Conservation (phyloP, 805 yeast genomes). For the Ogataea ramenticola region DNA sequence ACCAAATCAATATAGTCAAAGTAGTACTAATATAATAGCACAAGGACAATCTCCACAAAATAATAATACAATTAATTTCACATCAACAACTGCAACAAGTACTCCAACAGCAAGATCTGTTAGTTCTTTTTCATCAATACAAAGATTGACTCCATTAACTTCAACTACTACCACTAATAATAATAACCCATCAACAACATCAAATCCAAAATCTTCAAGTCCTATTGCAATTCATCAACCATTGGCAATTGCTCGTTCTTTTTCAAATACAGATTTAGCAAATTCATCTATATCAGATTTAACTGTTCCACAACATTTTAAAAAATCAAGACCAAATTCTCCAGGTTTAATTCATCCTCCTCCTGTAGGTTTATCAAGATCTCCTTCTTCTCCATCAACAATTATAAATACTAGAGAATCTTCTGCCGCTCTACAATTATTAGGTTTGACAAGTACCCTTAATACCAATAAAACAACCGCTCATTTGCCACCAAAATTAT, state of each 20-base stretch:
- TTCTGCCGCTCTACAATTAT: constrained; percentile 22
- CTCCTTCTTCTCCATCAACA: constrained; percentile 18
- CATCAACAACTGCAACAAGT: constrained; percentile 9
- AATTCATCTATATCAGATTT: constrained; percentile 12
- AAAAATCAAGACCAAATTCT: constrained; percentile 44
- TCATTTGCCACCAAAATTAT: constrained; percentile 8
- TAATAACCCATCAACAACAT: constrained; percentile 25
- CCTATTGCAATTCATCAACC: background rate
- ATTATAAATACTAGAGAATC: constrained; percentile 14
- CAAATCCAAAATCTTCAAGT: constrained; percentile 11
- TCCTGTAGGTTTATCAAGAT: constrained; percentile 10
- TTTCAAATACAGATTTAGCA: constrained; percentile 40
- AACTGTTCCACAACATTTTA: constrained; percentile 30
- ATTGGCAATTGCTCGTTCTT: constrained; percentile 14
- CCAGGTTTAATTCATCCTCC: constrained; percentile 25
- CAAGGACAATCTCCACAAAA: constrained; percentile 13
- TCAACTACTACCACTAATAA: too few relatives aligned
- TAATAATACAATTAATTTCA: background rate
- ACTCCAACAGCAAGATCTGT: constrained; percentile 25
- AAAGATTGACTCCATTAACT: constrained; percentile 36
- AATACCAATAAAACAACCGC: constrained; percentile 1
- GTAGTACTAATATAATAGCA: too few relatives aligned
- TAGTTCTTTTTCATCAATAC: constrained; percentile 35
- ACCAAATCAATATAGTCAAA: constrained; percentile 29
- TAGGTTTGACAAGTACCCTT: constrained; percentile 12